phyloP scores from a whole-genome alignment of 2,329 filamentous ascomycete genomes.

The Coleophoma eucalyptorum region DNA sequence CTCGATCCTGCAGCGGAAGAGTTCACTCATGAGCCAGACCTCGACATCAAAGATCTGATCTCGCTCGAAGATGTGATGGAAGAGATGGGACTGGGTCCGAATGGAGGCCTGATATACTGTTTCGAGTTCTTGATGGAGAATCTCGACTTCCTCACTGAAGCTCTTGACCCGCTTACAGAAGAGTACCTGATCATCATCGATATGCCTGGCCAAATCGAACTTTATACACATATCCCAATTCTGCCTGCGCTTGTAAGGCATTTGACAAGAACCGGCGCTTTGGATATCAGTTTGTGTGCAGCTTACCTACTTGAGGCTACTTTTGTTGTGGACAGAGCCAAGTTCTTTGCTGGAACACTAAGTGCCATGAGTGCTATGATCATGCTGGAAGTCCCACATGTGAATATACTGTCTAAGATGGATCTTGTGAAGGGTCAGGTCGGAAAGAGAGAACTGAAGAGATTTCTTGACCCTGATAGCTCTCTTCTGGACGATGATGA shows the following conservation, averaged over 20 bases:
- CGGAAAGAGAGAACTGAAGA: constrained; percentile 80
- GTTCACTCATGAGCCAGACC: constrained; percentile 86
- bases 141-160: constrained; percentile 84
- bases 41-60: constrained; percentile 94
- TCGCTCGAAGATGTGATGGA: constrained; percentile 96
- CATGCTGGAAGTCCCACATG: constrained; percentile 94
- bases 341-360: constrained; percentile 94
- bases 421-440: constrained; percentile 90
- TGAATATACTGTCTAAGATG: constrained; percentile 98
- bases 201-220: constrained; percentile 97
- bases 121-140: constrained; percentile 96
- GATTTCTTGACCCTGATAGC: constrained; percentile 84
- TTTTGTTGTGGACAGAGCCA: constrained; percentile 91
- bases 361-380: constrained; percentile 99
- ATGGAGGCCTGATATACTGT: constrained; percentile 92
- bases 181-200: constrained; percentile 98
- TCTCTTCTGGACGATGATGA: constrained; percentile 73
- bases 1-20: constrained; percentile 93
- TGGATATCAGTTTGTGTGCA: constrained; percentile 90
- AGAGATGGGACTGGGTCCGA: constrained; percentile 84
- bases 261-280: constrained; percentile 70
- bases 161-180: constrained; percentile 81
- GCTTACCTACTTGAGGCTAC: constrained; percentile 93
- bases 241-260: constrained; percentile 80
- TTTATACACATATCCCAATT: constrained; percentile 95